Base-by-base conservation (phyloP, 1,284 basidiomycete species). In the Ustilago nuda region DNA sequence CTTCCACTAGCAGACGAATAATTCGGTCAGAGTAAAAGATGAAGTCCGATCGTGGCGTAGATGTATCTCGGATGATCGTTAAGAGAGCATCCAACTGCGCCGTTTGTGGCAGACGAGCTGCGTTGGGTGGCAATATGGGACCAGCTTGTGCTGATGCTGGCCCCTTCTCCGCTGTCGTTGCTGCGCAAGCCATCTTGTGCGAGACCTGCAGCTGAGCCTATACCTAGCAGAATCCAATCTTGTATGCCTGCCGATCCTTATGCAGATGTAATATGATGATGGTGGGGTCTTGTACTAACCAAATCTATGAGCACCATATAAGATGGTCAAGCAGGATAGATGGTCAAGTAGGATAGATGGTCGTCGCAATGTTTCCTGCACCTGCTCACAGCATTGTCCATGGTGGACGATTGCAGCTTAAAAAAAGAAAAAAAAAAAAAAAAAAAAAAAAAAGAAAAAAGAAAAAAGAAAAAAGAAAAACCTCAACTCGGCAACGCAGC, bases 21-120 rank as follows among this genome's bases (percentile, higher is more conserved):
- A 90, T 89, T 11, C 90, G 86, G 85, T 90, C 89, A 13, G 93
- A 94, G 86, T 97, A 98, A 88, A 99, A 99, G 79, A 99, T 90
- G 85, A 99, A 99, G 86, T 99, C 96, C 27, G 95, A 95, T 50
- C 96, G 79, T 19, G 78, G 72, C 13, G 87, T 88, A 5, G 84
- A 73, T 17, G 73, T 62, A 72, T 86, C 84, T 56, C 95, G 88
- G 84, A 99, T 96, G 87, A 98, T 96, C 15, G 97, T 98, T 87
- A 97, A 93, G 19, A 98, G 88, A 0, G 95, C 95, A 87, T 98
- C 95, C 36, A 99, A 91, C 60, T 84, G 82, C 8, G 75, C 73
- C 0, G 95, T 98, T 79, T 92, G 93, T 0, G 91, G 91, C 2
- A 96, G 89, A 2, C 92, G 93, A 84, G 92, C 91, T n/a, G 94